Percentiles rank a stretch among this genome's conserved stretches.
Evolutionary conservation across 257 asterid species (phyloP).

Genomic region (Primulina tabacum): DNA sequence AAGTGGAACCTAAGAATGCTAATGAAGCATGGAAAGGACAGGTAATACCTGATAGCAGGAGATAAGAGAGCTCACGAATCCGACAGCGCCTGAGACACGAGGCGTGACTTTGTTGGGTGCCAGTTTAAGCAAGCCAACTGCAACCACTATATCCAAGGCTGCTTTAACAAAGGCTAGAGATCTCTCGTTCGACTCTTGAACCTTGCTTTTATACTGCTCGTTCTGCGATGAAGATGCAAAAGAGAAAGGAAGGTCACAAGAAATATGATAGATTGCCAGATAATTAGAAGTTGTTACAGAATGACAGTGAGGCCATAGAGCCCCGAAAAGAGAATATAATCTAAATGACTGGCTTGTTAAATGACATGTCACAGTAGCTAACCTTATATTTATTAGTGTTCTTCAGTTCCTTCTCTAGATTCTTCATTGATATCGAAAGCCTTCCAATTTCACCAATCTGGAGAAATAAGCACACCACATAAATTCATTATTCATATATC

Average conservation of each 20-base stretch:
- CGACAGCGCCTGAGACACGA: conserved; percentile 92
- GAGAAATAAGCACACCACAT: conserved; percentile 11
- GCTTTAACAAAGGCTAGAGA: conserved; percentile 79
- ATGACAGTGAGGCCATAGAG: not conserved
- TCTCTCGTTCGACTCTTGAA: conserved; percentile 71
- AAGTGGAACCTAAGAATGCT: not conserved
- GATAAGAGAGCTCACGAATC: conserved; percentile 77
- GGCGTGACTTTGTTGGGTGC: conserved; percentile 91
- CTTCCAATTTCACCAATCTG: conserved; percentile 88
- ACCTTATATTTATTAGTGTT: conserved; percentile 69
- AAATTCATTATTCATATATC: not conserved
- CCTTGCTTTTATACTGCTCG: conserved; percentile 58
- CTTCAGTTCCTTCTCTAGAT: conserved; percentile 76
- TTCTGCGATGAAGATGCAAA: conserved; percentile 40
- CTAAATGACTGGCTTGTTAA: not conserved
- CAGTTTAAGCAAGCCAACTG: conserved; percentile 87
- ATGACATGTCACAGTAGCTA: not conserved
- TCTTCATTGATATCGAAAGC: conserved; percentile 79
- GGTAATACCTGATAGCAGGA: conserved; percentile 88
- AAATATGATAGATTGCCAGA: not conserved
- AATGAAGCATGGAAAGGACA: not conserved
- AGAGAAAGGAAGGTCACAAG: conserved; percentile 17
- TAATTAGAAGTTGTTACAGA: not conserved
- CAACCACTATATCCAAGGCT: conserved; percentile 75
- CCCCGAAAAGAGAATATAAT: too few relatives aligned